Evolutionary conservation across 2,329 filamentous ascomycete species (phyloP), one percentile per base, ranked within the genome.

Genomic region (Cordyceps pruinosa): DNA sequence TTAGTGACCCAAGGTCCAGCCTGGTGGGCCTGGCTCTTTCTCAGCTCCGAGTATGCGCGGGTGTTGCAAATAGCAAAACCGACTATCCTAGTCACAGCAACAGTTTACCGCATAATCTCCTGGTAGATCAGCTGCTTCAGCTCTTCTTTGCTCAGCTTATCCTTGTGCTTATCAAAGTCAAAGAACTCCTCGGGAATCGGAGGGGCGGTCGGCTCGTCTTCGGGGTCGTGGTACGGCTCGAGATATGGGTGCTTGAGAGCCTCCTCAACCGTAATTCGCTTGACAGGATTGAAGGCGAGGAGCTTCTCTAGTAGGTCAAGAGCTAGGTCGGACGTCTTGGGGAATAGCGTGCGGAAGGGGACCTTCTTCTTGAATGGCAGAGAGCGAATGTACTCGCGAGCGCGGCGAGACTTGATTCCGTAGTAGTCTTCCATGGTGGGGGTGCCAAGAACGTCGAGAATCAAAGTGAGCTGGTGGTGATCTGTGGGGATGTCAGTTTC

Each of bases 361-460:
- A 97, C 95, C 85, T 97, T 97, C 86, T 97, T 97, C 85, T 97
- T 97, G 81, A 97, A 97, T 19, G 94, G 93, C 47, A 97, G 83
- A 55, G 92, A 97, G 61, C 94, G 90, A 70, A 99, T 99, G 77
- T 99, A 99, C 76, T 99, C 94, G 63, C 94, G 85, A 51, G 94
- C 94, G 68, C 94, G 90, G 63, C 94, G 89, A 55, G 94, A 97
- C 78, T 99, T 99, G 83, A 99, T 99, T 63, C 94, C 94, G 68
- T 99, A 99, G 82, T 99, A 99, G 72, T 99, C 94, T 73, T 99
- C 94, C 94, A 99, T 99, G 13, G 94, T 99, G 3, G 94, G 94
- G 3, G 94, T 99, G 62, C 94, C 94, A 59, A 99, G 87, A 52
- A 99, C 93, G 66, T 99, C 94, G 64, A 99, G 81, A 69, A 99